Evolutionary conservation across 805 yeast genomes (phyloP).

Genomic region (Trichomonascus vanleenenianus): DNA sequence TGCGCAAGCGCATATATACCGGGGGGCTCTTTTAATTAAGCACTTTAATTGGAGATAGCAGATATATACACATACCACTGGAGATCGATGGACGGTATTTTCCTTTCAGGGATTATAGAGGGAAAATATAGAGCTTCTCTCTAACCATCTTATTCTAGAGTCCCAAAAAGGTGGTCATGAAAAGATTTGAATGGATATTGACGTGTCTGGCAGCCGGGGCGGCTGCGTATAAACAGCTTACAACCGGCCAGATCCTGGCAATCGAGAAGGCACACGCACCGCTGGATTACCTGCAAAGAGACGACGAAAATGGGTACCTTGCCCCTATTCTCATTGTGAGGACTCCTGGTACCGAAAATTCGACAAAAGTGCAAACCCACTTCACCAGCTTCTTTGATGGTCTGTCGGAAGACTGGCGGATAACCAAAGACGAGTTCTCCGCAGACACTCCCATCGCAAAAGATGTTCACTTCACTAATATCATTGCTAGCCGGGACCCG

Average conservation of each 20-base stretch:
- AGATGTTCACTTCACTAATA: constrained; percentile 27
- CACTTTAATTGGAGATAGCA: no score
- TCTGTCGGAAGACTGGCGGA: constrained; percentile 22
- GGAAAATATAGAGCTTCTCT: no score
- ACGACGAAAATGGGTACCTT: constrained; percentile 18
- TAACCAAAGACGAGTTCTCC: constrained; percentile 24
- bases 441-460: constrained; percentile 33
- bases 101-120: no score
- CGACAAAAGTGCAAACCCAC: constrained; percentile 32
- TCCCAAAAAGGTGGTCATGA: no score
- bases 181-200: neutral
- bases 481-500: constrained; percentile 24
- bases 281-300: constrained; percentile 10
- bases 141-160: no score
- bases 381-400: constrained; percentile 29
- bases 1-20: no score
- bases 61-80: no score
- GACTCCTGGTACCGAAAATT: constrained; percentile 37
- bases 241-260: neutral
- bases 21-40: no score
- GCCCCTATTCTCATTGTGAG: constrained; percentile 30
- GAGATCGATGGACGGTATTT: no score
- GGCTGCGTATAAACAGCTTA: neutral
- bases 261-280: constrained; percentile 11
- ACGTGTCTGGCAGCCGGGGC: neutral